Evolutionary conservation across 108 stramenopile genomes (phyloP), one percentile per base, ranked within the genome.

Genomic region (Skeletonema tropicum): DNA sequence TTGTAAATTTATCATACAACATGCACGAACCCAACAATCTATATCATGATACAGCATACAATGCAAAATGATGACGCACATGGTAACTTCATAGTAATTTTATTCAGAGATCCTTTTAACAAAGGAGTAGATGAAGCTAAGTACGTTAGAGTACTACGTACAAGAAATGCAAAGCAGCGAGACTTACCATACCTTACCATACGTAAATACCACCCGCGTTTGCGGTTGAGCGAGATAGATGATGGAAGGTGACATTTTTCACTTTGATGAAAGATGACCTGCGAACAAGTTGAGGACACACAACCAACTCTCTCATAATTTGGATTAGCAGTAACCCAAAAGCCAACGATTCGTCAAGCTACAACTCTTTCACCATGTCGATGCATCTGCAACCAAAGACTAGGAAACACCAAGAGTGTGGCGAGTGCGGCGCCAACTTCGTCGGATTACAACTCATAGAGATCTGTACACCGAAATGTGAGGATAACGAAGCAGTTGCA

Each of bases 391-490:
- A 60, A 14, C 70, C 70, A 7, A 71, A 60, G 70, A 61, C 61
- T 41, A 71, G 48, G n/a, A 17, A 31, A 7, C 29, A 39, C 3
- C 32, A 57, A 17, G 57, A 25, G 38, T 73, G 72, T 26, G 62
- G 17, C 0, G 12, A 57, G 30, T 73, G 72, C 32, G 72, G 72
- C 9, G 17, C 60, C 23, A 11, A 33, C 42, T 30, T 46, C 42
- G 42, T 15, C 19, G 31, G 58, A 3, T 35, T 60, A 12, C 60
- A 46, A 13, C 25, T 76, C 42, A 66, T 63, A 26, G 75, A 85
- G 33, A 78, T 72, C 5, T 66, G 81, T 12, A 33, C 77, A 32
- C 68, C 26, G 45, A 70, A 57, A 35, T 58, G 64, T 10, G 66
- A 70, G 33, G 57, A 60, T 3, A 77, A 63, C 19, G 70, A 75